phyloP scores from a whole-genome alignment of 2,329 filamentous ascomycete species.

The Aspergillus tubingensis region DNA sequence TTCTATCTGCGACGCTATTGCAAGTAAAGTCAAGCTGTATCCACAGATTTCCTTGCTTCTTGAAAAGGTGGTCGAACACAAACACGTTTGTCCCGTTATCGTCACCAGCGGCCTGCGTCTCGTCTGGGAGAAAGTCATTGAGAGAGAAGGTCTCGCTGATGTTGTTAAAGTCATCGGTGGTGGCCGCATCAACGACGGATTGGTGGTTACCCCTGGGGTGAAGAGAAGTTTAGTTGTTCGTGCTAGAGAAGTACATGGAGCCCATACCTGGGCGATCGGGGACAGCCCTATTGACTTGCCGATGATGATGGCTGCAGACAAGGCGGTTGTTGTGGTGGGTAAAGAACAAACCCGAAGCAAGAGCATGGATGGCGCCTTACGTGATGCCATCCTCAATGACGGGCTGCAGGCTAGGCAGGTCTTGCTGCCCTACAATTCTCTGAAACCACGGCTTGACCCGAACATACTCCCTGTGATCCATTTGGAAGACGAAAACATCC shows the following conservation, averaged over 20 bases:
- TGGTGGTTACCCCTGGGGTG: conserved; percentile 54
- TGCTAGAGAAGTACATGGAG: conserved; percentile 37
- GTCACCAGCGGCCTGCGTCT: conserved; percentile 57
- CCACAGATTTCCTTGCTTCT: conserved; percentile 54
- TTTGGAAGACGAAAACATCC: conserved; percentile 34
- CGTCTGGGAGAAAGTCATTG: conserved; percentile 59
- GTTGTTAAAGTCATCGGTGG: conserved; percentile 56
- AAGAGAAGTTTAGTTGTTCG: conserved; percentile 54
- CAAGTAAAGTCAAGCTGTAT: conserved; percentile 46
- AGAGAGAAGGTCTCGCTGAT: conserved; percentile 43
- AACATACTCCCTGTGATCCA: conserved; percentile 46
- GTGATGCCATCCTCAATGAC: conserved; percentile 43
- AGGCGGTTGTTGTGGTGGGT: conserved; percentile 59
- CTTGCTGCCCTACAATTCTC: conserved; percentile 44
- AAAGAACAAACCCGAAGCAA: conserved; percentile 50
- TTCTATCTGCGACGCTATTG: conserved; percentile 49
- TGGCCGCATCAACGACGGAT: conserved; percentile 49
- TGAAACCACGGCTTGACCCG: conserved; percentile 46
- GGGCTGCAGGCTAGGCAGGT: conserved; percentile 49
- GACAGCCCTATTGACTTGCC: conserved; percentile 60
- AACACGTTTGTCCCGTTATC: conserved; percentile 51
- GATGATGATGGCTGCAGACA: conserved; percentile 58
- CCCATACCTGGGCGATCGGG: conserved; percentile 60
- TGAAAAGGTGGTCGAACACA: conserved; percentile 26
- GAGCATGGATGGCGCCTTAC: conserved; percentile 54